phyloP scores from a whole-genome alignment of 2,329 filamentous ascomycete genomes.

The Diplodia scrobiculata region DNA sequence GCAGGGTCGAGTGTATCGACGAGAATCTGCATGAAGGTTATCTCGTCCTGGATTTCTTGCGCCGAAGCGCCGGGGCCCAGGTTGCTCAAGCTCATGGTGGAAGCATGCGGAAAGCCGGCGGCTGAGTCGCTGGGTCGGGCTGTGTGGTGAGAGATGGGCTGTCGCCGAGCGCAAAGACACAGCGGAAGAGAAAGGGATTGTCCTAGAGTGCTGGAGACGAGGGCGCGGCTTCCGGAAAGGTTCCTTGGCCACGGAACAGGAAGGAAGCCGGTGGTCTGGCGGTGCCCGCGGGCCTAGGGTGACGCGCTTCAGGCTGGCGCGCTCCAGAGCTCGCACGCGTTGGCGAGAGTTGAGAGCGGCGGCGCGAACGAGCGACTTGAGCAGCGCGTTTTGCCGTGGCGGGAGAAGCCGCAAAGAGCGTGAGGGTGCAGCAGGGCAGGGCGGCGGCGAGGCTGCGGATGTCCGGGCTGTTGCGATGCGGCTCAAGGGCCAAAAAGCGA shows the following conservation, averaged over 20 bases:
- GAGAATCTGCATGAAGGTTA: conserved; percentile 24
- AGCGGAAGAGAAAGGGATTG: not conserved
- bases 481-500: conserved; percentile 15
- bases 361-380: conserved; percentile 5
- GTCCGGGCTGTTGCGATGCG: conserved; percentile 15
- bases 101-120: conserved; percentile 5
- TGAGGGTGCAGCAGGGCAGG: not conserved
- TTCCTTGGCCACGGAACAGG: not conserved
- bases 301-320: conserved; percentile 11
- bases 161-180: not conserved
- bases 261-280: not conserved
- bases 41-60: conserved; percentile 25
- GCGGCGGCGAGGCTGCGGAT: conserved; percentile 11
- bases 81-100: conserved; percentile 20
- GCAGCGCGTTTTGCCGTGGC: not conserved
- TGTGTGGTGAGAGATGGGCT: not conserved
- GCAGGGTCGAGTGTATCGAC: conserved; percentile 20
- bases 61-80: conserved; percentile 8
- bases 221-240: not conserved
- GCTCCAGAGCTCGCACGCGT: conserved; percentile 1
- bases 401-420: conserved; percentile 1
- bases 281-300: not conserved
- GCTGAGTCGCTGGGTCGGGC: not conserved
- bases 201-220: not conserved
- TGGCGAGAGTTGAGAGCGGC: not conserved